Percentiles rank a stretch among this genome's conserved stretches.
Evolutionary conservation across 192 early-diverging fungal species (phyloP).

Genomic region (Phlyctochytrium arcticum): DNA sequence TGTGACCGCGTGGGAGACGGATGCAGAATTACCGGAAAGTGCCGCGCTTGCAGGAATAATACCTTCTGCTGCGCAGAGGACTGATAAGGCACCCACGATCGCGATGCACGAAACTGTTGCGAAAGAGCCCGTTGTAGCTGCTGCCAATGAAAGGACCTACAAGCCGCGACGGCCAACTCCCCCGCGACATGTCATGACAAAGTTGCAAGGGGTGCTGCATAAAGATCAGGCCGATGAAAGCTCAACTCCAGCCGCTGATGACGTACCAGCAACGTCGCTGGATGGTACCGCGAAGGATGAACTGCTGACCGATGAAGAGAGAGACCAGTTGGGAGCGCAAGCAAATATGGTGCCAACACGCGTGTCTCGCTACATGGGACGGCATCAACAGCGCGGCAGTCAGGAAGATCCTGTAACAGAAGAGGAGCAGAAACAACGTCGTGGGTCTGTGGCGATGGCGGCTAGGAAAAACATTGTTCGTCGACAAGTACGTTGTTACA

Average conservation of each 20-base stretch:
- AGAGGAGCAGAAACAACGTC: not conserved
- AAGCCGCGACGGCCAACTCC: slow-evolving; percentile 23
- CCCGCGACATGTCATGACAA: slow-evolving; percentile 3
- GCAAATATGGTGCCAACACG: not conserved
- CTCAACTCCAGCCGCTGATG: not conserved
- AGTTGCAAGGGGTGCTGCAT: not conserved
- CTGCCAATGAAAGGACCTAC: not conserved
- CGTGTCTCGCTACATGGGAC: not conserved
- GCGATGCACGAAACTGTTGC: no score
- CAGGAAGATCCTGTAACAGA: not conserved
- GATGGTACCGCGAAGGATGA: no score
- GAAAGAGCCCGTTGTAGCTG: not conserved
- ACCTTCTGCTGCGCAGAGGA: no score
- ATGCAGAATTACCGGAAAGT: no score
- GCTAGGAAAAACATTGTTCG: not conserved
- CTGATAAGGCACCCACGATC: no score
- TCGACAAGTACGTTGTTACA: not conserved
- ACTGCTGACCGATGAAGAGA: no score
- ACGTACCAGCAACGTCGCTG: not conserved
- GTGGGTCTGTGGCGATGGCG: not conserved
- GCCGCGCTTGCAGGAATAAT: no score
- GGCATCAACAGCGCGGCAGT: not conserved
- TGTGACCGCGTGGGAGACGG: no score
- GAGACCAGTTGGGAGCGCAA: no score
- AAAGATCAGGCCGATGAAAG: not conserved